Evolutionary conservation across 345 rosid species (phyloP).

Genomic region (Geranium rotundifolium): DNA sequence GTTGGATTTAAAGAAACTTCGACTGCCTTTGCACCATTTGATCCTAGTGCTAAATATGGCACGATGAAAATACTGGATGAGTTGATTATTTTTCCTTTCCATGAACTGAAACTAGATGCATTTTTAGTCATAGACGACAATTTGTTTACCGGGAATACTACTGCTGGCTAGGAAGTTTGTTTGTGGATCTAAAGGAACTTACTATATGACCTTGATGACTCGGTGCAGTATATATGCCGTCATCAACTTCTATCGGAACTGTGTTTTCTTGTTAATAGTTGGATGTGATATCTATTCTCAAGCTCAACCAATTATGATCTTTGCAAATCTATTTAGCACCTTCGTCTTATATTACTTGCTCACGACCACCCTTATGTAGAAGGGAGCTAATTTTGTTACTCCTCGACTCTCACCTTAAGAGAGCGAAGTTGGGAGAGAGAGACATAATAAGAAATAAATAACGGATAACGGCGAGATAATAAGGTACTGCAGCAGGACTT

Average conservation of each 20-base stretch:
- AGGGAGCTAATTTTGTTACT: too few species aligned
- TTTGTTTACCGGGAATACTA: neutral
- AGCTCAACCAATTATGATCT: neutral
- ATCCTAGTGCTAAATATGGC: neutral
- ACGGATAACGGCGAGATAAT: too few species aligned
- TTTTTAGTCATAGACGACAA: neutral
- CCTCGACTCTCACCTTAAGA: too few species aligned
- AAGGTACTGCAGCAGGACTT: too few species aligned
- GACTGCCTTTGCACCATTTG: too few species aligned
- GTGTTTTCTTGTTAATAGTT: neutral
- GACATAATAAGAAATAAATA: too few species aligned
- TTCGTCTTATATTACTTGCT: too few species aligned
- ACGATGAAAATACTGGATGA: neutral
- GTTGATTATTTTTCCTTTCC: neutral
- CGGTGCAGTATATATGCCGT: neutral
- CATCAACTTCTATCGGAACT: neutral
- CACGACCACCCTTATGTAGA: too few species aligned
- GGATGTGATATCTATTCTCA: neutral
- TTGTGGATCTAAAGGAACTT: neutral
- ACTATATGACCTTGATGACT: neutral
- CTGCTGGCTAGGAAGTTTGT: neutral
- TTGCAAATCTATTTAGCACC: neutral
- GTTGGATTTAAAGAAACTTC: too few species aligned
- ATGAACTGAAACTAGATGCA: neutral
- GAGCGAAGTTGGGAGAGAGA: too few species aligned